Evolutionary conservation across 495 filamentous ascomycete genomes (phyloP).

Genomic region (Diplogelasinospora grovesii): DNA sequence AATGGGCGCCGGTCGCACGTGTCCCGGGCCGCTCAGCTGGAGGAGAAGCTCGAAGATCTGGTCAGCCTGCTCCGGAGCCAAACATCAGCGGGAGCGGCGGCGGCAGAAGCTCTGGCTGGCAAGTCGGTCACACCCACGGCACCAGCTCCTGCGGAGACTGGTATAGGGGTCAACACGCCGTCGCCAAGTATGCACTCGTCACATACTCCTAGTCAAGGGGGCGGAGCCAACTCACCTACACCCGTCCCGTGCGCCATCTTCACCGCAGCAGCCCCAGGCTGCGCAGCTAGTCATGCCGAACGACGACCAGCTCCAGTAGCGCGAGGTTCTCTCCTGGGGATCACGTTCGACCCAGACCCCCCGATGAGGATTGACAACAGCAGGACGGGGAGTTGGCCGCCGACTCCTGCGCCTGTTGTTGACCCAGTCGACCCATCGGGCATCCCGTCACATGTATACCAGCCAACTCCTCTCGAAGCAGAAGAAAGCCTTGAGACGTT

Average conservation of each 20-base stretch:
- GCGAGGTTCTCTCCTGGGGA: not conserved
- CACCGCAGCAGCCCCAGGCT: not conserved
- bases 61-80: conserved; percentile 36
- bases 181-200: conserved; percentile 7
- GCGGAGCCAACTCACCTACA: conserved; percentile 7
- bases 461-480: conserved; percentile 21
- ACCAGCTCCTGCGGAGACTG: not conserved
- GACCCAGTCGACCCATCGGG: not conserved
- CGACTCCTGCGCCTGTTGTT: not conserved
- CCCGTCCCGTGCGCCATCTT: not conserved
- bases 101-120: no score
- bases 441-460: conserved; percentile 11
- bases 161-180: conserved; percentile 6
- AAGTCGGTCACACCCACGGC: not conserved
- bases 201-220: conserved; percentile 4
- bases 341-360: conserved; percentile 8
- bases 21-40: conserved; percentile 35
- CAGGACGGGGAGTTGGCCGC: no score
- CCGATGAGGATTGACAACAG: no score
- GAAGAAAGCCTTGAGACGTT: conserved; percentile 25
- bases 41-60: conserved; percentile 40
- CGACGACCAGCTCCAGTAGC: no score
- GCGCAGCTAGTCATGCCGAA: not conserved
- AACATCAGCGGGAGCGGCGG: no score
- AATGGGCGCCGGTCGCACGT: conserved; percentile 20